phyloP scores from a whole-genome alignment of 1,284 basidiomycete species.

The Wallemia hederae region DNA sequence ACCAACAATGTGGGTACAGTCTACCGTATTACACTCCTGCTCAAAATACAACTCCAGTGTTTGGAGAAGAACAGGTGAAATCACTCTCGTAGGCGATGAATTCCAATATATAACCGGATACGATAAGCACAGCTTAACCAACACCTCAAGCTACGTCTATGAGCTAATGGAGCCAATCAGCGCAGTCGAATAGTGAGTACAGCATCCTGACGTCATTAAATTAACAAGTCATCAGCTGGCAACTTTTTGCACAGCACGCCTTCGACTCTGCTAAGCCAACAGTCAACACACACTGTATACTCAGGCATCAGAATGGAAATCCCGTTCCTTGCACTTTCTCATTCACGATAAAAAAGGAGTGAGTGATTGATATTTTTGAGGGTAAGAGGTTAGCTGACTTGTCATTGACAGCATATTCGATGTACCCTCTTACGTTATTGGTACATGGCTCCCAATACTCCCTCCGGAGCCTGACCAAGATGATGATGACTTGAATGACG shows the following conservation, averaged over 20 bases:
- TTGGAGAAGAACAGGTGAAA: slow-evolving; percentile 1
- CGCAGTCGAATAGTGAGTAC: not conserved
- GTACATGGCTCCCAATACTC: not conserved
- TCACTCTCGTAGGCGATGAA: not conserved
- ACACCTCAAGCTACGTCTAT: not conserved
- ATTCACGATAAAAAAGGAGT: not conserved
- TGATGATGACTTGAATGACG: not conserved
- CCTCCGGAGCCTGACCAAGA: not conserved
- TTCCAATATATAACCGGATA: not conserved
- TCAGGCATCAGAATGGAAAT: not conserved
- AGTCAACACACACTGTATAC: not conserved
- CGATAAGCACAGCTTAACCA: not conserved
- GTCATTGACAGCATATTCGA: not conserved
- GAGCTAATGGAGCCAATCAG: not conserved
- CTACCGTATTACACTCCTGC: not conserved
- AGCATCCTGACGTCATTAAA: not conserved
- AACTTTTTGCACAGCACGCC: not conserved
- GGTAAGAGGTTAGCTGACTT: not conserved
- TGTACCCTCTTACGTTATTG: not conserved
- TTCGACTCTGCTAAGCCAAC: not conserved
- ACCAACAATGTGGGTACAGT: not conserved
- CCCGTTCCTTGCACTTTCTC: not conserved
- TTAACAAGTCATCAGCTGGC: not conserved
- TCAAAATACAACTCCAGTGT: not conserved
- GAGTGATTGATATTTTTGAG: not conserved